Evolutionary conservation across 257 asterid genomes (phyloP).

Genomic region (Cordia subcordata): DNA sequence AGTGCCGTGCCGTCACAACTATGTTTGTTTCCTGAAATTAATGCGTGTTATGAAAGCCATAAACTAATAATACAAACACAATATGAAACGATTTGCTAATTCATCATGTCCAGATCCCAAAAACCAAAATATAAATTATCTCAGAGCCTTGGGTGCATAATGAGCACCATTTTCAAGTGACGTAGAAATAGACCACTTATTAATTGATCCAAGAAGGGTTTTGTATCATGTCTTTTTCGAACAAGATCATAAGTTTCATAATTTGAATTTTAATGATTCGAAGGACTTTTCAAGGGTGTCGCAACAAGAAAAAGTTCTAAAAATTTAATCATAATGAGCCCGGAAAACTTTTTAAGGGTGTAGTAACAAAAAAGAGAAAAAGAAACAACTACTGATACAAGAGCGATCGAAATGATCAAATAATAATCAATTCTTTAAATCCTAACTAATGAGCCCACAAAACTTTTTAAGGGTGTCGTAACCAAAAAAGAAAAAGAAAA

Average conservation of each 20-base stretch:
- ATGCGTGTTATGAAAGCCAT: slow-evolving; percentile 3
- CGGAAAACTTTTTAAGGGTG: no score
- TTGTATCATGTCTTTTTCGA: no score
- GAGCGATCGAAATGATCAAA: neutral
- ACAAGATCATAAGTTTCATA: no score
- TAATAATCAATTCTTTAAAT: neutral
- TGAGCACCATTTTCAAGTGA: neutral
- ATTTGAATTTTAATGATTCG: no score
- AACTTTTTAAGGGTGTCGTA: no score
- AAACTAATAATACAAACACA: neutral
- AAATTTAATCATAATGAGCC: no score
- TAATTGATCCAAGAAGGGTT: no score
- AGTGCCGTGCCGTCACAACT: slow-evolving; percentile 67
- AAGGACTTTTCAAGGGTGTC: no score
- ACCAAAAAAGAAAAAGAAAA: no score
- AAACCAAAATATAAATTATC: neutral
- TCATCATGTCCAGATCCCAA: neutral
- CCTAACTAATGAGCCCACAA: no score
- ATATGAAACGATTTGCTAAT: neutral
- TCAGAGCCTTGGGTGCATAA: neutral
- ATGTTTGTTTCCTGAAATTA: slow-evolving; percentile 28
- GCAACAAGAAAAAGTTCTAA: no score
- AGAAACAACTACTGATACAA: neutral
- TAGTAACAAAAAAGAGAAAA: no score
- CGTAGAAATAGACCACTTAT: neutral